phyloP scores from a whole-genome alignment of 192 early-diverging fungal species.

The Coemansia erecta region DNA sequence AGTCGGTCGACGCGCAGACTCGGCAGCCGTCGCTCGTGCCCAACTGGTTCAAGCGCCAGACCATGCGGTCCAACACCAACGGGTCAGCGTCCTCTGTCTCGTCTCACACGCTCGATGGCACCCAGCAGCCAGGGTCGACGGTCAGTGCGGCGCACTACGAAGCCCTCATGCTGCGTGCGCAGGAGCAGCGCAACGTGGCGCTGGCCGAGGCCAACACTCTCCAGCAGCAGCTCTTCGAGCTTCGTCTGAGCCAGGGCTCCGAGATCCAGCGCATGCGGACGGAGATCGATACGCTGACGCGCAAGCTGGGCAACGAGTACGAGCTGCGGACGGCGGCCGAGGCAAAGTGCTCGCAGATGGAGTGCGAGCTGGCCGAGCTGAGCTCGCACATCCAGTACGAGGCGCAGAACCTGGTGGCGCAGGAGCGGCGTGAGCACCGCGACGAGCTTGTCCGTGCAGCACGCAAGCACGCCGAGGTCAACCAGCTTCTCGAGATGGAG shows the following conservation, averaged over 20 bases:
- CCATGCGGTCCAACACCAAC: constrained; percentile 17
- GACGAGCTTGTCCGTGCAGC: constrained; percentile 29
- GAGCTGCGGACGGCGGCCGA: constrained; percentile 51
- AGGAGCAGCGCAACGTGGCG: constrained; percentile 31
- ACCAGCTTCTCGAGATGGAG: constrained; percentile 46
- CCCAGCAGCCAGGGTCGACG: background rate
- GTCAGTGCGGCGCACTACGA: constrained; percentile 18
- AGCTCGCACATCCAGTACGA: constrained; percentile 49
- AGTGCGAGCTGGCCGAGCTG: constrained; percentile 50
- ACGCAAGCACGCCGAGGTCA: constrained; percentile 18
- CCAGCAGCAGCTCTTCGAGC: constrained; percentile 22
- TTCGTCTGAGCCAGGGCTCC: constrained; percentile 9
- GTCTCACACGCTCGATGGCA: background rate
- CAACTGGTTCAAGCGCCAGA: constrained; percentile 44
- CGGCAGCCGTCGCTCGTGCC: constrained; percentile 3
- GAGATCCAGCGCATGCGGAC: constrained; percentile 19
- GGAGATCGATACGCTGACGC: constrained; percentile 19
- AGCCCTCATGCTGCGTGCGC: constrained; percentile 33
- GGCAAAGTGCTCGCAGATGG: constrained; percentile 47
- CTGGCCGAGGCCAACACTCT: constrained; percentile 28
- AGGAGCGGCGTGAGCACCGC: constrained; percentile 40
- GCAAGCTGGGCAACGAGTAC: constrained; percentile 36
- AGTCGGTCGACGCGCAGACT: background rate
- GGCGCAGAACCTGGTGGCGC: constrained; percentile 46
- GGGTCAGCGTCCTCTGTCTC: background rate